Base-by-base conservation (phyloP, 345 rosid species). In the Erodium maritimum region DNA sequence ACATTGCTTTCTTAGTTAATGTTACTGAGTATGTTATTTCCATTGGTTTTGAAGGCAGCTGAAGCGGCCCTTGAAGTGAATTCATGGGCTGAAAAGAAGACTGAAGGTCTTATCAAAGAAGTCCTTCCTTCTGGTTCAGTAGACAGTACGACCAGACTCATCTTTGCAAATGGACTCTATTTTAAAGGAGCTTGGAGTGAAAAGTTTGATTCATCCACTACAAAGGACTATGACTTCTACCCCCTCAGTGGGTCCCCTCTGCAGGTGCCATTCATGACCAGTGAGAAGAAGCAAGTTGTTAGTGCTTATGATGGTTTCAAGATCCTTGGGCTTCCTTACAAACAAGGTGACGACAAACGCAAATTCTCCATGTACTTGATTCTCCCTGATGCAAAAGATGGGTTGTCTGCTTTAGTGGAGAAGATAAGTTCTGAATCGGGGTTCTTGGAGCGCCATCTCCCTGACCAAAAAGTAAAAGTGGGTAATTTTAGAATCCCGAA, bases 121-220 rank as follows among this genome's bases (percentile, higher is more conserved):
- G 19, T 18, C 57, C 48, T 64, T 13, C 61, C 56, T 23, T 2
- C 48, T 2, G 50, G 25, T 9, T 56, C 56, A 19, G 46, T 63
- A 17, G 46, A 56, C 7, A 2, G 18, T 13, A 2, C 7, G 14
- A 18, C 59, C 1, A 23, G 20, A 5, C 16, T 45, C 13, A 17
- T 63, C n/a, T 37, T 63, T 23, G 60, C 55, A 9, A 56, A 56
- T 23, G 25, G 54, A 18, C 16, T 55, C 0, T 56, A 48, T 52
- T 63, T 63, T 5, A 61, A 63, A 23, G 67, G 56, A 22, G 22
- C 48, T 17, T 63, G 67, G 67, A 13, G 19, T 20, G 50, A 21
- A 21, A 17, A 23, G 45, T 56, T 63, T 23, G 60, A 55, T 12
- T 21, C 33, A 16, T 46, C 54, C 18, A 19, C 5, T 16, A 56